Base-by-base conservation (phyloP, 495 filamentous ascomycete species). In the Penicillium psychrofluorescens region DNA sequence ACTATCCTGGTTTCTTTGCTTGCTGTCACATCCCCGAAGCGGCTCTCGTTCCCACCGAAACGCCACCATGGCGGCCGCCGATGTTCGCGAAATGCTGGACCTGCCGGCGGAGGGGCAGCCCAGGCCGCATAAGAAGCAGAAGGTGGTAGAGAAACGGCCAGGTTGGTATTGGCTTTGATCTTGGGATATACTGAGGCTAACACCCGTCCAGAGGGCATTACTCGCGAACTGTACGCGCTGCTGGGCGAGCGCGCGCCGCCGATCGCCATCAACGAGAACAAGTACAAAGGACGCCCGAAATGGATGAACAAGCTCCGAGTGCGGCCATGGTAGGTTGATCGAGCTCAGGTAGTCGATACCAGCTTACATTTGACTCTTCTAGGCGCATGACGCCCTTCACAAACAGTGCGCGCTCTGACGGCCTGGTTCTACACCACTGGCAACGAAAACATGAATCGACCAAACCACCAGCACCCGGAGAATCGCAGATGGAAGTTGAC, bases 31-130 rank as follows among this genome's bases (percentile, higher is more conserved):
- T 22, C 4, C 4, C 22, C 22, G 22, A 22, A 22, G 22, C 22
- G 22, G 22, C 6, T 22, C 22, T 22, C 22, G 2, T n/a, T 40
- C 39, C 38, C 11, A 41, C 30, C 39, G 31, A 43, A 44, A 34
- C 38, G 44, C 48, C 61, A 70, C 44, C 54, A 90, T 88, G 83
- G 77, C 84, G 55, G 73, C 71, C 53, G 88, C 86, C 65, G 89
- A 95, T 76, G 81, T 92, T 45, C 88, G 86, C 66, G 89, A 95
- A 66, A 86, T 95, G 63, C 83, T 95, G 64, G 85, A 88, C 63
- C 71, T 94, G 58, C 82, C 86, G 40, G 75, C 69, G 44, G 74
- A 84, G 55, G 79, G 77, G 49, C 67, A 77, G 49, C 68, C 77
- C 34, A 72, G 76, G 44, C 81, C 85, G 9, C 64, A 76, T 38